A percentile compares a stretch with the other conserved stretches of the same genome.
Conservation (phyloP, 169 alveolate species). For the Babesia caballi region DNA sequence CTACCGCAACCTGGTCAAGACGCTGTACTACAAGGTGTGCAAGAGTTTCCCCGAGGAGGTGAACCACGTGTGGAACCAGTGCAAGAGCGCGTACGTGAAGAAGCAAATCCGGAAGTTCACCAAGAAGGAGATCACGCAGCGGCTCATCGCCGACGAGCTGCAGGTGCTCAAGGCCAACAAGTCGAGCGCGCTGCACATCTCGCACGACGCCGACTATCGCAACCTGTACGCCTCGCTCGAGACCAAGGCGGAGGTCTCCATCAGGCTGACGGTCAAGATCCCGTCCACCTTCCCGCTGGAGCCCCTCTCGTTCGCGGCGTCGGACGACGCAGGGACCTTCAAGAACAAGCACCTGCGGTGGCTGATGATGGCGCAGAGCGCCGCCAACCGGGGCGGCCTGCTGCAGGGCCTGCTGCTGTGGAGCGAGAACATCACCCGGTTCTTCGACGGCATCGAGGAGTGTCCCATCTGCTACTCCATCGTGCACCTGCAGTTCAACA, state of each 20-base stretch:
- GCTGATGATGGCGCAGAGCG: slow-evolving; percentile 51
- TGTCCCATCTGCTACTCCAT: slow-evolving; percentile 61
- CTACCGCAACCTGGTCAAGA: slow-evolving; percentile 26
- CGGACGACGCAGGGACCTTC: slow-evolving; percentile 33
- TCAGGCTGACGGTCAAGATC: slow-evolving; percentile 37
- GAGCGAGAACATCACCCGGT: slow-evolving; percentile 49
- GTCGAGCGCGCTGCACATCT: slow-evolving; percentile 8
- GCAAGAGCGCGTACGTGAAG: slow-evolving; percentile 49
- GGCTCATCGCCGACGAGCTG: slow-evolving; percentile 38
- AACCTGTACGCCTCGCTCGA: slow-evolving; percentile 21
- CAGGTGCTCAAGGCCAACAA: not conserved
- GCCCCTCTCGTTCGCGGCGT: slow-evolving; percentile 40
- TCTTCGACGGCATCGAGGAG: slow-evolving; percentile 54
- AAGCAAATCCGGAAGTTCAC: slow-evolving; percentile 45
- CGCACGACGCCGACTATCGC: slow-evolving; percentile 37
- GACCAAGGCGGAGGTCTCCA: slow-evolving; percentile 39
- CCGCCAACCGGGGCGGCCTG: slow-evolving; percentile 49
- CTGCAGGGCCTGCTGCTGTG: slow-evolving; percentile 52
- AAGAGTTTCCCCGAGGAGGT: slow-evolving; percentile 55
- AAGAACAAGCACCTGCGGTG: slow-evolving; percentile 44
- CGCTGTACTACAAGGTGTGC: slow-evolving; percentile 30
- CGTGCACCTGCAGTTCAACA: slow-evolving; percentile 60
- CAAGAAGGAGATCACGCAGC: slow-evolving; percentile 42
- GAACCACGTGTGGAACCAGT: slow-evolving; percentile 50
- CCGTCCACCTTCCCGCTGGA: slow-evolving; percentile 58